Evolutionary conservation across 2,329 filamentous ascomycete species (phyloP), one percentile per base, ranked within the genome.

Genomic region (Fusarium marasasianum): DNA sequence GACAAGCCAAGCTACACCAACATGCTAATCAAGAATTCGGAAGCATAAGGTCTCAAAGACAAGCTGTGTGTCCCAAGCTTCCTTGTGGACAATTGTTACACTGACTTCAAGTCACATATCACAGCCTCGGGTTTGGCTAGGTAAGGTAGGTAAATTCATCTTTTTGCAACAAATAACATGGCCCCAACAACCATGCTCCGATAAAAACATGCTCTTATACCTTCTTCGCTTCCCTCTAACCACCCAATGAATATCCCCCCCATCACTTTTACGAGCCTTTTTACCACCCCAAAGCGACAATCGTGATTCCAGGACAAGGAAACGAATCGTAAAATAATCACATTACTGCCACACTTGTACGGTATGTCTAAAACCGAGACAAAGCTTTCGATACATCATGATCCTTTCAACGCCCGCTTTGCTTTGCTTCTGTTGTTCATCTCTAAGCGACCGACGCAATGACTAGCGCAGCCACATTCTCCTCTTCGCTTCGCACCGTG

Each of bases 401-500:
- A 81, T 76, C 80, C 77, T 68, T 68, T 76, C 79, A 82, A 81
- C 80, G 80, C 81, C 81, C 63, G 73, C 79, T 75, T 68, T 79
- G 73, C 79, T 75, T 63, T 79, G 71, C 77, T 74, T 71, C 64
- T 79, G 71, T 76, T 74, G 69, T 66, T 66, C 63, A 69, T 74
- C 76, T 88, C 88, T 90, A 97, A 82, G 93, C 92, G 81, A 98
- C 91, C 78, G 94, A 95, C 76, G 91, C 93, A 81, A 98, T 89
- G 69, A 98, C 91, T 82, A 97, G 87, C 69, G 91, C 89, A 71
- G 96, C 95, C 80, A 99, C 91, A 63, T 94, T 94, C 81, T 96
- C 94, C 84, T 99, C 96, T 83, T 99, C 96, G 82, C 93, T 93
- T 81, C 96, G 90, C 70, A 96, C 94, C 59, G 92, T 93, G 78